Conservation (phyloP, 768 basidiomycete species). For the Gyrodon lividus region DNA sequence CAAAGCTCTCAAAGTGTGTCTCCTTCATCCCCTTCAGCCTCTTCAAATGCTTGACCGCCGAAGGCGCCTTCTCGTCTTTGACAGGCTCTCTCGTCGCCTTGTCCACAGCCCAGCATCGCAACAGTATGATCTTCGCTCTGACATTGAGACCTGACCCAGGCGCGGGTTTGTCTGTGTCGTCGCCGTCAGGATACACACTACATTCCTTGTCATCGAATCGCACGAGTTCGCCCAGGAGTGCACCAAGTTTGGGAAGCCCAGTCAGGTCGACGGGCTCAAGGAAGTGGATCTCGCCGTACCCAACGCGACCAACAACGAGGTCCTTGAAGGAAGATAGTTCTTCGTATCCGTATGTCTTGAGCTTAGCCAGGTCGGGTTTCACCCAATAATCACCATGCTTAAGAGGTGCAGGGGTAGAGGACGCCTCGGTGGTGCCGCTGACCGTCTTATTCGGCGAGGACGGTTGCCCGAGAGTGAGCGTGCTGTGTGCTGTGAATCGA, state of each 20-base stretch:
- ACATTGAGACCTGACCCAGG: slow-evolving; percentile 89
- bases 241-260: slow-evolving; percentile 71
- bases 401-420: slow-evolving; percentile 38
- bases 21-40: slow-evolving; percentile 81
- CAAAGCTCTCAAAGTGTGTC: slow-evolving; percentile 81
- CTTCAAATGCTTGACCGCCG: slow-evolving; percentile 70
- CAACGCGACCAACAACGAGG: slow-evolving; percentile 86
- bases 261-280: slow-evolving; percentile 84
- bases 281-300: slow-evolving; percentile 87
- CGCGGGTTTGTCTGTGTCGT: slow-evolving; percentile 81
- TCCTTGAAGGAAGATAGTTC: slow-evolving; percentile 71
- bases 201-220: slow-evolving; percentile 91
- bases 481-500: slow-evolving; percentile 40
- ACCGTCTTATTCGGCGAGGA: slow-evolving; percentile 29
- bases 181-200: slow-evolving; percentile 89
- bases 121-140: slow-evolving; percentile 70
- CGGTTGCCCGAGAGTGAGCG: slow-evolving; percentile 27
- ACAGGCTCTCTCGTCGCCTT: slow-evolving; percentile 90
- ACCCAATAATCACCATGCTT: slow-evolving; percentile 92
- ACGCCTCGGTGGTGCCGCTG: slow-evolving; percentile 19
- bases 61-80: slow-evolving; percentile 74
- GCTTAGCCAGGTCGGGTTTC: slow-evolving; percentile 70
- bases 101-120: slow-evolving; percentile 86
- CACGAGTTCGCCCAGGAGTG: slow-evolving; percentile 83
- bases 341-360: slow-evolving; percentile 70